These are phyloP conservation scores for Botrytis porri DNA, from an alignment of 2,329 filamentous ascomycete genomes.

Conservation along the genomic window DNA sequence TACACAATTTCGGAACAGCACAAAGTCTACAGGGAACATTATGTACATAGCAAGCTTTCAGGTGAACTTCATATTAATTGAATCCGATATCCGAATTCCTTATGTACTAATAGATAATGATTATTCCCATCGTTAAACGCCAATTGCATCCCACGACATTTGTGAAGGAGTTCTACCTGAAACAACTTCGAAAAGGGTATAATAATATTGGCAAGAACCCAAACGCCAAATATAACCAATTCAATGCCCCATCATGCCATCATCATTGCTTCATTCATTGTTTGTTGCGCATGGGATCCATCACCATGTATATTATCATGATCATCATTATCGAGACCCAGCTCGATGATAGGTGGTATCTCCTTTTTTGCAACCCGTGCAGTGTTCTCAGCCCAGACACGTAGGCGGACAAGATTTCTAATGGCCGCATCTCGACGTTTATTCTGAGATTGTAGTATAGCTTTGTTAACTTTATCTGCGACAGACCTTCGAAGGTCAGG, in stretches of 20 bases:
- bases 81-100: not conserved
- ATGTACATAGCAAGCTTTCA: not conserved
- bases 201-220: slow-evolving; percentile 2
- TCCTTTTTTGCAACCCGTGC: slow-evolving; percentile 38
- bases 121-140: not conserved
- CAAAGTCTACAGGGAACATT: not conserved
- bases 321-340: slow-evolving; percentile 35
- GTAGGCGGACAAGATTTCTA: slow-evolving; percentile 73
- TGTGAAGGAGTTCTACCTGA: slow-evolving; percentile 3
- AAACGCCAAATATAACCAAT: slow-evolving; percentile 9
- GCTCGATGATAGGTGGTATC: slow-evolving; percentile 34
- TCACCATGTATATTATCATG: slow-evolving; percentile 31
- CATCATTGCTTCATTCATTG: slow-evolving; percentile 30
- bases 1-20: not conserved
- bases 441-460: slow-evolving; percentile 73
- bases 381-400: slow-evolving; percentile 73
- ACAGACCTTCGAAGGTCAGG: slow-evolving; percentile 77
- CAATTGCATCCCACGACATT: not conserved
- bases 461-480: slow-evolving; percentile 86
- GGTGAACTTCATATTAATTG: not conserved
- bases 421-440: slow-evolving; percentile 77
- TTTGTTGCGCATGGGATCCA: slow-evolving; percentile 26
- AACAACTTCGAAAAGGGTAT: slow-evolving; percentile 14
- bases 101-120: not conserved
- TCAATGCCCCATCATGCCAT: slow-evolving; percentile 29